These are phyloP conservation scores for Xanthoconium separans DNA, from an alignment of 1,284 basidiomycete genomes.

Conservation along the genomic window DNA sequence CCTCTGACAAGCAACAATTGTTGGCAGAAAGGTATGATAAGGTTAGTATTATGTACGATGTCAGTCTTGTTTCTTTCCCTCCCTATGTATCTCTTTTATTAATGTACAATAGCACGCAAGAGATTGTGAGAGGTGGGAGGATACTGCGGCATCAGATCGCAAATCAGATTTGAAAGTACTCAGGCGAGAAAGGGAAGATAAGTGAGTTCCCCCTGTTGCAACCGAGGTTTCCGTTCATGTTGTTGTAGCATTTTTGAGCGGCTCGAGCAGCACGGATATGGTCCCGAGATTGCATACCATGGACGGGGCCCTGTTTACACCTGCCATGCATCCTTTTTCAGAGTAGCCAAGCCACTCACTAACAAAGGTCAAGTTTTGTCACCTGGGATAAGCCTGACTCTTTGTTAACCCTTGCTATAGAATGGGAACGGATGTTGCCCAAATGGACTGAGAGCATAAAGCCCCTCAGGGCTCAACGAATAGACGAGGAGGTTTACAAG, in stretches of 20 bases:
- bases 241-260: too few relatives aligned
- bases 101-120: slow-evolving; percentile 1
- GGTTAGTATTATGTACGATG: too few relatives aligned
- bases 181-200: too few relatives aligned
- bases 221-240: too few relatives aligned
- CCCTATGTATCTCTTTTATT: neutral
- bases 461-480: neutral
- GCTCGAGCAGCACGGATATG: too few relatives aligned
- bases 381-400: neutral
- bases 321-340: neutral
- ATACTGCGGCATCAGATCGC: too few relatives aligned
- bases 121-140: neutral
- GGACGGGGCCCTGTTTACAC: too few relatives aligned
- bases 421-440: neutral
- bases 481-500: slow-evolving; percentile 11
- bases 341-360: slow-evolving; percentile 6
- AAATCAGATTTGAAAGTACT: too few relatives aligned
- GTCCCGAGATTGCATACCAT: too few relatives aligned
- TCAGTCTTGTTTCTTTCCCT: too few relatives aligned
- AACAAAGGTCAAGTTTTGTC: slow-evolving; percentile 4
- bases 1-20: slow-evolving; percentile 2
- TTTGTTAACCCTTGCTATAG: slow-evolving; percentile 3
- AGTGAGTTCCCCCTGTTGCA: too few relatives aligned
- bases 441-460: slow-evolving; percentile 7
- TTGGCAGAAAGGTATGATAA: neutral